Evolutionary conservation across 2,329 filamentous ascomycete species (phyloP), one percentile per base, ranked within the genome.

Genomic region (Dactylellina haptotyla): DNA sequence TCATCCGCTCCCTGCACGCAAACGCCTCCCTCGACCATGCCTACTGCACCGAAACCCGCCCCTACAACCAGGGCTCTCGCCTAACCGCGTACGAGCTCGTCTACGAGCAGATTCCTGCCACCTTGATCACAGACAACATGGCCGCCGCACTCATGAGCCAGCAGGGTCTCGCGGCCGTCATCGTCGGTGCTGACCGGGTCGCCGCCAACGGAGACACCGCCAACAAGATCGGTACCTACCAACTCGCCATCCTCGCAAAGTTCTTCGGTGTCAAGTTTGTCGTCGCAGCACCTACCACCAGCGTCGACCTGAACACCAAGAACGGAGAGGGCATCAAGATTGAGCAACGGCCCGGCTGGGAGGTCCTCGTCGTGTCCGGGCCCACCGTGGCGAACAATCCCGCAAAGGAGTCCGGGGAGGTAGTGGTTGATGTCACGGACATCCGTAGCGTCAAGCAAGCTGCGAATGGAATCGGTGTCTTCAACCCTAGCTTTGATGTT

Each of bases 151-250:
- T 99, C 6, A 90, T 99, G 79, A 86, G 86, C 23, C 83, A 86
- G 48, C 88, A 88, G 77, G 83, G 84, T 20, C 91, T 99, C 71
- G 86, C 88, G 4, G 94, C 93, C 4, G 91, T 99, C 57, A 89
- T 99, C 28, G 95, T 99, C 0, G 95, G 95, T 26, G 95, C 95
- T 1, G 95, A 99, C 80, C 88, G 95, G 65, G 95, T 99, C 12
- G 95, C 94, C 30, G 91, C 93, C 56, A 99, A 99, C 78, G 95
- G 95, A 28, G 95, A 99, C 82, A 98, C 95, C 0, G 95, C 95
- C 64, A 99, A 99, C 84, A 99, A 99, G 84, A 96, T 99, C 75
- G 95, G 95, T 57, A 99, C 95, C 0, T 98, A 99, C 80, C 87
- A 89, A 62, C 86, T 99, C 2, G 93, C 95, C 2, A 93, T 98